Percentiles rank a stretch among this genome's conserved stretches.
Evolutionary conservation across 2,329 filamentous ascomycete genomes (phyloP).

Genomic region (Paecilomyces sp.): DNA sequence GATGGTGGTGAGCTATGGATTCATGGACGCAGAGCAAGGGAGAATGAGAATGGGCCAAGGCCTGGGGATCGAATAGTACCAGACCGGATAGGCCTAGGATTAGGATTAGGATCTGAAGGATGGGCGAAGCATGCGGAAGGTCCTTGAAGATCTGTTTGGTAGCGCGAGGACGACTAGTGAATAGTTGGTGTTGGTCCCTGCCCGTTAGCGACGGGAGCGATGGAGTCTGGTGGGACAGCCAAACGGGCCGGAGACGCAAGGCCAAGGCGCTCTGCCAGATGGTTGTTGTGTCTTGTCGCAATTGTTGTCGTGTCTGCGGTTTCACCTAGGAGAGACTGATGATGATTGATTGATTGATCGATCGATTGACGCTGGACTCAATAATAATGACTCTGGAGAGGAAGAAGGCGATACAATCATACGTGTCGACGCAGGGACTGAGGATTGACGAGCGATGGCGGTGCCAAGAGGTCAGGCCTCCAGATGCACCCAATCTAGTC

Average conservation of each 20-base stretch:
- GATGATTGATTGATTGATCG: no score
- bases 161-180: neutral
- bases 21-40: neutral
- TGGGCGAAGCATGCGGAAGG: neutral
- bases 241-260: neutral
- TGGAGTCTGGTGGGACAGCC: neutral
- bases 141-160: neutral
- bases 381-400: no score
- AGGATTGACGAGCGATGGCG: neutral
- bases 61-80: neutral
- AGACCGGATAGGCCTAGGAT: neutral
- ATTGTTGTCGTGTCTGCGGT: neutral
- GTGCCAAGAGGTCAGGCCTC: neutral
- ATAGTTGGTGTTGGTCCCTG: neutral
- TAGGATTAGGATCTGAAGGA: neutral
- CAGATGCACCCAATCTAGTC: neutral
- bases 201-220: slow-evolving; percentile 1
- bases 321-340: neutral
- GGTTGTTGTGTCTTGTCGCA: neutral
- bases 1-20: neutral
- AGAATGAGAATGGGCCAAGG: neutral
- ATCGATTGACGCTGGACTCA: no score
- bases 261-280: neutral
- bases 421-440: no score
- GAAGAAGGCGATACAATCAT: no score